A percentile compares a stretch with the other conserved stretches of the same genome.
Conservation (phyloP, 1,284 basidiomycete species). For the Trametes polyzona region DNA sequence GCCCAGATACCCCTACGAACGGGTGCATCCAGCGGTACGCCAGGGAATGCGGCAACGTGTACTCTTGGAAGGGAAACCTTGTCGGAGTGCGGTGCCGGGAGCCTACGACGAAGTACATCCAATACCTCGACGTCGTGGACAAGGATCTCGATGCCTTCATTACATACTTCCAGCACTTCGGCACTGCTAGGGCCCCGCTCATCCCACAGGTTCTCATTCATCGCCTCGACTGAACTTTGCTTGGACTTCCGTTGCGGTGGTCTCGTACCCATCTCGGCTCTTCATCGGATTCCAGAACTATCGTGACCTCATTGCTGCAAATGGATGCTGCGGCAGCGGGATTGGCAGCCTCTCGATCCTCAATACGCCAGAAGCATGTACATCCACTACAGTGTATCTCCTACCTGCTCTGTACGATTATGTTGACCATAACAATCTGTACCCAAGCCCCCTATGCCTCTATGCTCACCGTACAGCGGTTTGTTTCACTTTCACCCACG, state of each 20-base stretch:
- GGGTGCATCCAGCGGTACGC: slow-evolving; percentile 7
- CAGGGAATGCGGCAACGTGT: background rate
- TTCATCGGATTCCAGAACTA: too few relatives aligned
- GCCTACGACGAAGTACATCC: slow-evolving; percentile 6
- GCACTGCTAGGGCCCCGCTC: background rate
- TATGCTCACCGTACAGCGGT: too few relatives aligned
- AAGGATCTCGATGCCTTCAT: slow-evolving; percentile 5
- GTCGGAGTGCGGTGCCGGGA: slow-evolving; percentile 11
- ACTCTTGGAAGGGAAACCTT: slow-evolving; percentile 1
- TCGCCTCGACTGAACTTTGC: background rate
- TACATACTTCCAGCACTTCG: slow-evolving; percentile 1
- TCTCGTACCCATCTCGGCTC: too few relatives aligned
- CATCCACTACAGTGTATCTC: too few relatives aligned
- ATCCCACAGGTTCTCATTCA: background rate
- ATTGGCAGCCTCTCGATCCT: too few relatives aligned
- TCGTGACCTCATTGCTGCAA: too few relatives aligned
- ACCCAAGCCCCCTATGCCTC: too few relatives aligned
- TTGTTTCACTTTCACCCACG: too few relatives aligned
- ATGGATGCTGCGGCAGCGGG: background rate
- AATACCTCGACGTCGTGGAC: slow-evolving; percentile 11
- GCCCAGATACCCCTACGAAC: background rate
- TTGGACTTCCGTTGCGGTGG: background rate
- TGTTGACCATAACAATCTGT: too few relatives aligned
- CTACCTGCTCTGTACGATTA: background rate
- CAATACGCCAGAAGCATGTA: too few relatives aligned